Percentiles rank a stretch among this genome's conserved stretches.
Evolutionary conservation across 2,329 filamentous ascomycete genomes (phyloP).

Genomic region (Cladophialophora chaetospira): DNA sequence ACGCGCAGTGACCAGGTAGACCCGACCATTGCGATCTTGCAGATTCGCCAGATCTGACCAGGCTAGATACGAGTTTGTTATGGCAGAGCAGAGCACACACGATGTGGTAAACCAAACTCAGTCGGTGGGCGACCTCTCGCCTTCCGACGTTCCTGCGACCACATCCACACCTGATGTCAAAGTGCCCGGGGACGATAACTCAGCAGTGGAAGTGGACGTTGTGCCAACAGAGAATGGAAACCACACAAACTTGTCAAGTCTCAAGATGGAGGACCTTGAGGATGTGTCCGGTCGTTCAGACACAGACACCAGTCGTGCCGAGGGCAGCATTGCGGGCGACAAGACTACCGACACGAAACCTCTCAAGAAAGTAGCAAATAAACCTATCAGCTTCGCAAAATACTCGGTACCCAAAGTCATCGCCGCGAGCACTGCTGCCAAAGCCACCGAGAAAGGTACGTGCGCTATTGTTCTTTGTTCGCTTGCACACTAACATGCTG

Average conservation of each 20-base stretch:
- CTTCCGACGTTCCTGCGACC: constrained; percentile 67
- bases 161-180: constrained; percentile 53
- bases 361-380: constrained; percentile 65
- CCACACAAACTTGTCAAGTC: constrained; percentile 35
- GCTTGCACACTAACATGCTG: constrained; percentile 31
- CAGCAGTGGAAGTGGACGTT: constrained; percentile 50
- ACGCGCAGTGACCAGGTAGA: constrained; percentile 22
- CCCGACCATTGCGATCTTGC: background rate
- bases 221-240: constrained; percentile 44
- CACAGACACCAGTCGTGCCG: constrained; percentile 61
- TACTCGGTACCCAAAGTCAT: constrained; percentile 66
- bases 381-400: constrained; percentile 67
- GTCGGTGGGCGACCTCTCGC: constrained; percentile 65
- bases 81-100: constrained; percentile 70
- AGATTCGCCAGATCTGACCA: background rate
- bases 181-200: constrained; percentile 26
- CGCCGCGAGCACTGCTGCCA: constrained; percentile 52
- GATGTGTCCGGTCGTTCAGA: constrained; percentile 61
- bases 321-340: constrained; percentile 44
- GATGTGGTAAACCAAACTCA: constrained; percentile 72
- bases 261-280: constrained; percentile 30
- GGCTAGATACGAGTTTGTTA: constrained; percentile 60
- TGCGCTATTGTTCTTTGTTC: background rate
- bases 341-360: constrained; percentile 49
- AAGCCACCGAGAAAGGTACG: constrained; percentile 58